Evolutionary conservation across 2,329 filamentous ascomycete genomes (phyloP).

Genomic region (Neonectria faginata): DNA sequence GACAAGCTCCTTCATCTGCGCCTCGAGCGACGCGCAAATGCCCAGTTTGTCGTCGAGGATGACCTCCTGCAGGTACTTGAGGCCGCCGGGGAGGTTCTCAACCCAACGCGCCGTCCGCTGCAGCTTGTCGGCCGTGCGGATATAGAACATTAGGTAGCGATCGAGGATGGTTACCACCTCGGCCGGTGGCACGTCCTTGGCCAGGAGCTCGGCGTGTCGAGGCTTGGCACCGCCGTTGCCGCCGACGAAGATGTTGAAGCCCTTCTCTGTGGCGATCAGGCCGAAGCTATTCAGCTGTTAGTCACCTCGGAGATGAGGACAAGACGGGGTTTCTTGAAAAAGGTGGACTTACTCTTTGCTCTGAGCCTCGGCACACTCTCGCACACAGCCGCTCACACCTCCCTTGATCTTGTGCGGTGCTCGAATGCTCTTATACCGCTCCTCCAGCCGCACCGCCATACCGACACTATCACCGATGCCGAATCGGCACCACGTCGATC

Average conservation of each 20-base stretch:
- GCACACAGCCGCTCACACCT: conserved; percentile 89
- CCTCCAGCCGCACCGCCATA: conserved; percentile 87
- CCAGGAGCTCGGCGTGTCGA: conserved; percentile 82
- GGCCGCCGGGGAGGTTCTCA: conserved; percentile 83
- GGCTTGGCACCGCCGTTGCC: conserved; percentile 92
- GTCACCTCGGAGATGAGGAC: background rate
- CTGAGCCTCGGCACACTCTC: conserved; percentile 92
- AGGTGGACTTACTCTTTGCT: conserved; percentile 78
- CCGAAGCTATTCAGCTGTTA: conserved; percentile 71
- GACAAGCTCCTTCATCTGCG: conserved; percentile 88
- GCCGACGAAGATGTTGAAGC: conserved; percentile 91
- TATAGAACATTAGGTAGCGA: conserved; percentile 93
- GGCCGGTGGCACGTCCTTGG: conserved; percentile 85
- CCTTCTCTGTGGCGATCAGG: conserved; percentile 90
- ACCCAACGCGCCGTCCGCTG: conserved; percentile 92
- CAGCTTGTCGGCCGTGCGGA: conserved; percentile 89
- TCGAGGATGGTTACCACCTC: conserved; percentile 88
- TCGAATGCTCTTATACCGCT: conserved; percentile 93
- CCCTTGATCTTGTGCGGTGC: conserved; percentile 92
- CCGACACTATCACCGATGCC: conserved; percentile 92
- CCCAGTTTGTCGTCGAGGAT: conserved; percentile 88
- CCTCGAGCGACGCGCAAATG: conserved; percentile 84
- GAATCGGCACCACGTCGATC: conserved; percentile 90
- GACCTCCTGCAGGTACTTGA: conserved; percentile 85
- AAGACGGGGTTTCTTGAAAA: background rate